Evolutionary conservation across 768 basidiomycete genomes (phyloP), one percentile per base, ranked within the genome.

Genomic region (Boletus bicolor): DNA sequence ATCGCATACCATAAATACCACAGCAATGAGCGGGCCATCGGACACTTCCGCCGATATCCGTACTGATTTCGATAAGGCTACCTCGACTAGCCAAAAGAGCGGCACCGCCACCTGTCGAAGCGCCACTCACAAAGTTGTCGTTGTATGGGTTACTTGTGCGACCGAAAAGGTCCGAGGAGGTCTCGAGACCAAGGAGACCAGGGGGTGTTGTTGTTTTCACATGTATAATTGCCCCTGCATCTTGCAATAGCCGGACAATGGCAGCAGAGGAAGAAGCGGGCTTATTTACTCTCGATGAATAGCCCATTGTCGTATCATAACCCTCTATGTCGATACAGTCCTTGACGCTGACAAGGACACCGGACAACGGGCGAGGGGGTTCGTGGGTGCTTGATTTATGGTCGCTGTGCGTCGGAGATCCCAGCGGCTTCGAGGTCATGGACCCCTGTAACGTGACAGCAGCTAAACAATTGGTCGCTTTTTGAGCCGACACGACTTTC

Each of bases 41-140:
- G 14, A 76, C 68, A 19, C 77, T 79, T 6, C 82, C 82, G 1
- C 80, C 81, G 17, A 82, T 63, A 56, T 82, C 81, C 6, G 79
- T 76, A 7, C 76, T 72, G 32, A 82, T 69, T 45, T 80, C 81
- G 54, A 82, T 64, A 19, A 74, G 65, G 24, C 70, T 68, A 9
- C 81, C 81, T 11, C 74, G 73, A 36, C 69, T 64, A 0, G 81
- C 80, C 4, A 82, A 63, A 19, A 82, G 70, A 8, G 82, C 79
- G 1, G 69, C 75, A 21, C 81, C 82, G 7, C 81, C 81, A 28
- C 81, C 81, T 0, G 78, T 79, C 0, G 80, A 82, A 26, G 77
- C 81, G 5, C 81, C 81, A 11, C 73, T 72, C 1, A 63, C 67
- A 50, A 71, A 75, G 7, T 72, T 69, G 5, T 67, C 55, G 53